Conservation (phyloP, 495 filamentous ascomycete genomes). For the Penicillium goetzii region DNA sequence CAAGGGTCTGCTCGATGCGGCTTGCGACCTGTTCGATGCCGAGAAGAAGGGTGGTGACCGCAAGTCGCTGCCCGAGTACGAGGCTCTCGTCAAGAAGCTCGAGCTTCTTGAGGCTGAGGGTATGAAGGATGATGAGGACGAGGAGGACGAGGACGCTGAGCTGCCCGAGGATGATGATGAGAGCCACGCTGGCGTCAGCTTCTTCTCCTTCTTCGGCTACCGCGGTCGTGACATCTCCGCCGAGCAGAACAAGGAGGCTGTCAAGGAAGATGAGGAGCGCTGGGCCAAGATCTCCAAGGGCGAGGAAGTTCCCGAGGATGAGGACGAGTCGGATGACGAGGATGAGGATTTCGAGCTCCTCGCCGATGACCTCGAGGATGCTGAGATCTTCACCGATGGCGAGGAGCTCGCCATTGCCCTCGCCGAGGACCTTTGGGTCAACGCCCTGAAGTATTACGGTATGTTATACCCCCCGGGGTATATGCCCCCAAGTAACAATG, state of each 20-base stretch:
- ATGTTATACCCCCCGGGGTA: constrained; percentile 39
- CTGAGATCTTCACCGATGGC: constrained; percentile 80
- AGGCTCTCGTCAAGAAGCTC: constrained; percentile 52
- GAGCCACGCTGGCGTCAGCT: constrained; percentile 65
- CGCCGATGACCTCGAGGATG: constrained; percentile 56
- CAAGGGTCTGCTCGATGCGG: constrained; percentile 73
- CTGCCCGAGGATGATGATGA: constrained; percentile 55
- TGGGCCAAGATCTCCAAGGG: constrained; percentile 58
- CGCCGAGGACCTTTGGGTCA: constrained; percentile 84
- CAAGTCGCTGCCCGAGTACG: constrained; percentile 53
- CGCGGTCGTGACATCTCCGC: constrained; percentile 65
- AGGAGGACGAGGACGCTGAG: constrained; percentile 55
- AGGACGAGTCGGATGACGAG: constrained; percentile 50
- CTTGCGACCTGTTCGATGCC: constrained; percentile 67
- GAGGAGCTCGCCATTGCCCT: constrained; percentile 78
- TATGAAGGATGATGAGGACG: constrained; percentile 41
- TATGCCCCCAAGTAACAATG: not conserved
- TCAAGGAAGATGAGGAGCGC: constrained; percentile 59
- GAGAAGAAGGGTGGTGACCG: constrained; percentile 52
- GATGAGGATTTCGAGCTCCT: constrained; percentile 53
- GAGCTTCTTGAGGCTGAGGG: constrained; percentile 34
- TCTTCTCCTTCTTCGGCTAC: constrained; percentile 89
- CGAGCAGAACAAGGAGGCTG: constrained; percentile 66
- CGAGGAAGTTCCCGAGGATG: constrained; percentile 51
- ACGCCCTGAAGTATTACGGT: constrained; percentile 91